Evolutionary conservation across 441 rosid species (phyloP).

Genomic region (Bruguiera hainesii): DNA sequence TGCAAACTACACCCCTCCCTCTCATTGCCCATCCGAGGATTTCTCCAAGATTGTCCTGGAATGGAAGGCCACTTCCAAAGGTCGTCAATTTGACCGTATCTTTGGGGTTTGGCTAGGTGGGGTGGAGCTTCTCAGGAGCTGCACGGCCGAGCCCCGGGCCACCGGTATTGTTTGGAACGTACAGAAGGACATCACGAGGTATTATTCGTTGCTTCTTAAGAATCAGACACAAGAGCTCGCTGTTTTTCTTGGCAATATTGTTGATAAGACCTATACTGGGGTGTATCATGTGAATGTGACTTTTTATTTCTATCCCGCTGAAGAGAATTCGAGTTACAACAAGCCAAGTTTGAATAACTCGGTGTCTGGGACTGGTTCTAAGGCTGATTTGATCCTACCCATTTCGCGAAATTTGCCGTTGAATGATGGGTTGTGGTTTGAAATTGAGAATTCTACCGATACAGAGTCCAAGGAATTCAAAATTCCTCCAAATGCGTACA

Average conservation of each 20-base stretch:
- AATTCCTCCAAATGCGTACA: slow-evolving; percentile 69
- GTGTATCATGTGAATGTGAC: slow-evolving; percentile 67
- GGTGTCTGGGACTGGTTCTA: slow-evolving; percentile 29
- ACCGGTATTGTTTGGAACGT: slow-evolving; percentile 77
- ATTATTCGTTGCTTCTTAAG: slow-evolving; percentile 53
- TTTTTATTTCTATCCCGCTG: slow-evolving; percentile 59
- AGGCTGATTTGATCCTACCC: slow-evolving; percentile 81
- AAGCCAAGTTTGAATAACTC: slow-evolving; percentile 16
- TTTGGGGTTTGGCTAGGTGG: slow-evolving; percentile 87
- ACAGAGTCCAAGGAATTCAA: slow-evolving; percentile 40
- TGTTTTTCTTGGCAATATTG: slow-evolving; percentile 60
- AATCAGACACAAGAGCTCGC: slow-evolving; percentile 55
- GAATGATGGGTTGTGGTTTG: slow-evolving; percentile 84
- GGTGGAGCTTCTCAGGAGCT: slow-evolving; percentile 89
- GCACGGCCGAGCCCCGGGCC: slow-evolving; percentile 81
- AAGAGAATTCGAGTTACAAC: slow-evolving; percentile 12
- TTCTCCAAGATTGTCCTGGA: slow-evolving; percentile 78
- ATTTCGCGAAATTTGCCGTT: slow-evolving; percentile 57
- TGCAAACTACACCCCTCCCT: slow-evolving; percentile 52
- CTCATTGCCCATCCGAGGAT: slow-evolving; percentile 38
- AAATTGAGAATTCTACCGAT: slow-evolving; percentile 48
- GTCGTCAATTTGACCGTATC: slow-evolving; percentile 79
- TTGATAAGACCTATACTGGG: slow-evolving; percentile 70
- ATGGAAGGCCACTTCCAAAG: slow-evolving; percentile 66
- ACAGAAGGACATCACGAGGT: slow-evolving; percentile 77